Base-by-base conservation (phyloP, 1,284 basidiomycete genomes). In the Ceratobasidium sp. region DNA sequence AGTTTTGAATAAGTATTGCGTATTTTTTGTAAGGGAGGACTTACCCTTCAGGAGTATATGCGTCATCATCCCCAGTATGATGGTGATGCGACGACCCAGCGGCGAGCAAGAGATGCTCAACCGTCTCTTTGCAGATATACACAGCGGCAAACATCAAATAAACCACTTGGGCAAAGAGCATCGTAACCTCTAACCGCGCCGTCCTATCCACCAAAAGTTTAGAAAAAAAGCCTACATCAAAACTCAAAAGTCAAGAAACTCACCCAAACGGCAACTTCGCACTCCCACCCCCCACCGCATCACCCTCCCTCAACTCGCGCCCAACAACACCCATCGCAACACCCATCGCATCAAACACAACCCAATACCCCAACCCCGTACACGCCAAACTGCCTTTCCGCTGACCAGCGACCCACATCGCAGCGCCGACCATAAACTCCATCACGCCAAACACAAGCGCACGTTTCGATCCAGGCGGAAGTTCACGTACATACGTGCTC, bases 331-430 rank as follows among this genome's bases (percentile, higher is more conserved):
- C 86, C 23, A 92, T 82, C 5, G 87, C 90, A 3, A 96, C 89
- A 0, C 95, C 95, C 80, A 96, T 87, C 2, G 96, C 91, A 83
- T 99, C 97, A 82, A 99, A 99, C 0, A 99, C 96, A 42, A 98
- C 91, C 89, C 98, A 94, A 83, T 99, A 99, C 0, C 97, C 97
- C 17, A 99, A 85, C 0, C 96, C 97, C 0, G 96, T 97, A 77
- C 94, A 92, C 1, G 94, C 89, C 38, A 98, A 86, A 67, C 95
- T 96, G 20, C 97, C 97, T 38, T 91, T 90, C 79, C 94, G 92
- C 84, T 99, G 97, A 0, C 96, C 97, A n/a, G 89, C 88, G 1
- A 97, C 91, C 97, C 97, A 99, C 12, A 99, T 81, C 4, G 84
- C 84, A 0, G 87, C 86, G 0, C 90, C 90, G 2, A 90, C 82